Conservation (phyloP, 306 rosid genomes). For the Castanopsis chinensis region DNA sequence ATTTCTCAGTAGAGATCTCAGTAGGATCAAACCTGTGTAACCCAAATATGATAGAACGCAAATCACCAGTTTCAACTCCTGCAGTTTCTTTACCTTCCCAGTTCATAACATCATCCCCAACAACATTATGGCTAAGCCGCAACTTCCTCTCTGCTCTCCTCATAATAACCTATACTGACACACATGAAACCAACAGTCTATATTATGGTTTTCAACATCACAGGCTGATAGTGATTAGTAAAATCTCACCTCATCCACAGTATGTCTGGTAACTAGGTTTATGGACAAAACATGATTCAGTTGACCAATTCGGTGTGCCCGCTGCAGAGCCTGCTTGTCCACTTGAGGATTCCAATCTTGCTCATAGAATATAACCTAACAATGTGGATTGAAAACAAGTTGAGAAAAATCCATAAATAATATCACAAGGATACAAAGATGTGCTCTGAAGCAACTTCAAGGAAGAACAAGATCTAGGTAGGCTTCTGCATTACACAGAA, state of each 20-base stretch:
- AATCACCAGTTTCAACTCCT: slow-evolving; percentile 56
- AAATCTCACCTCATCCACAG: slow-evolving; percentile 82
- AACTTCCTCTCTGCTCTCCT: slow-evolving; percentile 85
- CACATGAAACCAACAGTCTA: slow-evolving; percentile 23
- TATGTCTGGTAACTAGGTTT: slow-evolving; percentile 64
- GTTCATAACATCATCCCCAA: slow-evolving; percentile 57
- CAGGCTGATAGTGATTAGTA: neutral
- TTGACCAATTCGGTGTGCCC: slow-evolving; percentile 97
- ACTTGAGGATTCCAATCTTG: slow-evolving; percentile 99
- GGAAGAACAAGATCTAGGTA: no score
- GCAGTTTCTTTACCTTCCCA: slow-evolving; percentile 40
- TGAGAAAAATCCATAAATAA: neutral
- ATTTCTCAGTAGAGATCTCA: slow-evolving; percentile 40
- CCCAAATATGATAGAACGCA: slow-evolving; percentile 84
- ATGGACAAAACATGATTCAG: slow-evolving; percentile 71
- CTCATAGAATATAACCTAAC: slow-evolving; percentile 87
- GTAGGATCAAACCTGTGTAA: slow-evolving; percentile 59
- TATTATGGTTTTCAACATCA: slow-evolving; percentile 9
- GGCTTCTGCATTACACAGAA: no score
- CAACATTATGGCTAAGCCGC: slow-evolving; percentile 77
- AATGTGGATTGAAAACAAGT: neutral
- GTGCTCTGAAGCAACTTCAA: neutral
- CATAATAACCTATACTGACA: slow-evolving; percentile 70
- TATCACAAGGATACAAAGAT: neutral
- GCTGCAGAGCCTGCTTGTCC: slow-evolving; percentile 91